Base-by-base conservation (phyloP, 306 rosid species). In the Glycine tomentella region DNA sequence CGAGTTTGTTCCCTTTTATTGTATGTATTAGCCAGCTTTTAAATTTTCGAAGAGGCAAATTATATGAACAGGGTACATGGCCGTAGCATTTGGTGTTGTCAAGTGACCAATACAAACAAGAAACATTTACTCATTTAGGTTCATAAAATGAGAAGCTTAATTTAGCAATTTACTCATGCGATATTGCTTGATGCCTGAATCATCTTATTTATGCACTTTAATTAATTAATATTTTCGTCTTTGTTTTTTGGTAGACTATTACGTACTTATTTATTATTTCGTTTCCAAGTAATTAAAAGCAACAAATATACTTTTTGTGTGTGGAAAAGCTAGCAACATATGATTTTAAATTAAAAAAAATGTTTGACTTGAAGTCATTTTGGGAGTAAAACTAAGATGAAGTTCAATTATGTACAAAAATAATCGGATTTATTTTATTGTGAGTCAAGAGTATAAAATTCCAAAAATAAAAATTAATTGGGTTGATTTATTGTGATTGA, bases 41-140 rank as follows among this genome's bases (percentile, higher is more conserved):
- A 55, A 67, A 82, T 20, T 46, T 80, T 65, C 57, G 33, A 84
- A 86, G 82, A 82, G 90, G 71, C 85, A 84, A 40, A 55, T 69
- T 52, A 7, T 15, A 45, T 53, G 4, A 55, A 13, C 80, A 52
- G 3, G 44, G 44, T 38, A 38, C 44, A 38, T 52, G 46, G 2
- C 46, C 44, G 44, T 38, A 6, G 46, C 46, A 42, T 42, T 42
- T 42, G 46, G 46, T 42, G 46, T 42, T 42, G 46, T 38, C 46
- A 42, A 42, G 46, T 42, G 40, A 36, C 3, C 2, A 42, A 42
- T 42, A 42, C 46, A 42, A 7, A 42, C 46, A 42, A 6, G 46
- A 8, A 42, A 42, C 46, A 42, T 42, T 69, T 52, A 45, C 59
- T 79, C 59, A 44, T 69, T 3, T 11, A 31, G 6, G 46, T 13